These are phyloP conservation scores for Penicillium olsonii DNA, from an alignment of 2,329 filamentous ascomycete genomes.

Conservation along the genomic window DNA sequence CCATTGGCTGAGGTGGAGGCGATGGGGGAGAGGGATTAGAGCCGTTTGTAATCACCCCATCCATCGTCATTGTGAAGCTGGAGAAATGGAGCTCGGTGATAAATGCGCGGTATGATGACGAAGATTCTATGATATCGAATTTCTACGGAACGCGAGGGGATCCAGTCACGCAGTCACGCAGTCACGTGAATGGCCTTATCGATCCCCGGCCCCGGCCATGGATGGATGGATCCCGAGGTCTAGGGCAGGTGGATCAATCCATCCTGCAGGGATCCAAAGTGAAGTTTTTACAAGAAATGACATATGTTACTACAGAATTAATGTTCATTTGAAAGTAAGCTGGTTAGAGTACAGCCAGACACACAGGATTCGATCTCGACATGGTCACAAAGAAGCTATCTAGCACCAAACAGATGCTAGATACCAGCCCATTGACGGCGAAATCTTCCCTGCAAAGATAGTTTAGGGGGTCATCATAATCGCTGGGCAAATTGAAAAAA, in stretches of 20 bases:
- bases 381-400: constrained; percentile 17
- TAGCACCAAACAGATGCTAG: not conserved
- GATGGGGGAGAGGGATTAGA: constrained; percentile 26
- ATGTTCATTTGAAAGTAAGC: constrained; percentile 19
- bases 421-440: constrained; percentile 4
- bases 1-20: constrained; percentile 40
- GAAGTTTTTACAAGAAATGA: no score
- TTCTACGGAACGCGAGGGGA: constrained; percentile 26
- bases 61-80: constrained; percentile 29
- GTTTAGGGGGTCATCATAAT: constrained; percentile 18
- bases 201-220: no score
- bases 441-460: constrained; percentile 9
- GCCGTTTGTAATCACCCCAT: constrained; percentile 34
- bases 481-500: constrained; percentile 27
- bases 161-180: constrained; percentile 27
- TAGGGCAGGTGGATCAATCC: no score
- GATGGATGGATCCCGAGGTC: no score
- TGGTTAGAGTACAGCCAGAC: constrained; percentile 35
- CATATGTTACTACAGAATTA: constrained; percentile 1
- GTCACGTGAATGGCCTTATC: not conserved
- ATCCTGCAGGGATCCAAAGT: no score
- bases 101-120: constrained; percentile 6
- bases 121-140: constrained; percentile 26
- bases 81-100: not conserved
- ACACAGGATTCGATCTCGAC: constrained; percentile 25